These are phyloP conservation scores for Camellia lanceoleosa DNA, from an alignment of 148 eudicot species.

Conservation along the genomic window DNA sequence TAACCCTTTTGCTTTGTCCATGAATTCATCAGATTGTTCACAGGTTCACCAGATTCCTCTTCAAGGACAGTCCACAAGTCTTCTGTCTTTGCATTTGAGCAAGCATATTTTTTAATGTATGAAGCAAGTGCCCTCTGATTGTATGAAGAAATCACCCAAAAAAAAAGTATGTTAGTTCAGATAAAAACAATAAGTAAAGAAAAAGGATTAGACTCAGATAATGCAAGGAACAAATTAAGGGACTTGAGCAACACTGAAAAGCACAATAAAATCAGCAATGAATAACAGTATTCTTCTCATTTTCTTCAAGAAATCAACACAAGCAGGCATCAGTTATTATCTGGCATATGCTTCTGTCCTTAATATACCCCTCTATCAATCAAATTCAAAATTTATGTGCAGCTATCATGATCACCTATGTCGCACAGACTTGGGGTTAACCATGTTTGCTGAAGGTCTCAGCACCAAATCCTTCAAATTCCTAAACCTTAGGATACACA, in stretches of 20 bases:
- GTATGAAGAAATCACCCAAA: slow-evolving; percentile 11
- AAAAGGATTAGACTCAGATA: not conserved
- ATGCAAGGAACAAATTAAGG: not conserved
- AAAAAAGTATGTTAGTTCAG: not conserved
- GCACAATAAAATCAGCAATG: slow-evolving; percentile 4
- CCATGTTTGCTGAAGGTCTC: slow-evolving; percentile 5
- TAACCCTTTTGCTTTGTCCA: slow-evolving; percentile 98
- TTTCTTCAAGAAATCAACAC: slow-evolving; percentile 8
- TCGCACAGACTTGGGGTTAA: not conserved
- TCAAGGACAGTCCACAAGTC: slow-evolving; percentile 93
- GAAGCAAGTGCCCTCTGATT: slow-evolving; percentile 86
- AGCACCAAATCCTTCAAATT: not conserved
- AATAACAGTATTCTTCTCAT: not conserved
- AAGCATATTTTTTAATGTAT: slow-evolving; percentile 75
- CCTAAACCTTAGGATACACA: not conserved
- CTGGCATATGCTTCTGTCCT: not conserved
- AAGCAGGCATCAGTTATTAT: not conserved
- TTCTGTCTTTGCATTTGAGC: slow-evolving; percentile 95
- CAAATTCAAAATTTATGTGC: not conserved
- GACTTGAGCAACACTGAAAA: not conserved
- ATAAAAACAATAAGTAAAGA: not conserved
- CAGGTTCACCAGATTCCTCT: slow-evolving; percentile 89
- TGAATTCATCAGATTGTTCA: slow-evolving; percentile 75
- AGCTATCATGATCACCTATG: not conserved
- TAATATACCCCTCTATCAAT: not conserved